A percentile compares a stretch with the other conserved stretches of the same genome.
Conservation (phyloP, 2,329 filamentous ascomycete genomes). For the Cladosporium sp. region DNA sequence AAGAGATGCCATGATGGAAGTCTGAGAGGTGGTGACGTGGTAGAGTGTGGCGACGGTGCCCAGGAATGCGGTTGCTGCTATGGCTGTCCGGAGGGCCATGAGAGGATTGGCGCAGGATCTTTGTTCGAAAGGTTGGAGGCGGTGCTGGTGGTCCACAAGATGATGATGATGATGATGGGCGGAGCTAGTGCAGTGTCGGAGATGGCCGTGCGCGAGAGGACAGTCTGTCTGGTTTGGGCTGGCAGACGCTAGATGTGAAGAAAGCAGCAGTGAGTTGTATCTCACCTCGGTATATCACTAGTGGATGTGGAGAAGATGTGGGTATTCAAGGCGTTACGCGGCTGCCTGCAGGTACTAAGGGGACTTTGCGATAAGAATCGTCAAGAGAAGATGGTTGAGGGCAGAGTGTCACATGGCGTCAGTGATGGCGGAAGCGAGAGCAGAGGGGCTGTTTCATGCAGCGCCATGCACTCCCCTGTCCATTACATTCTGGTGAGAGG, state of each 20-base stretch:
- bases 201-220: constrained; percentile 2
- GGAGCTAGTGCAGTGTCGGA: constrained; percentile 3
- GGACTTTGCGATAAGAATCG: neutral
- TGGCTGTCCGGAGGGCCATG: constrained; percentile 16
- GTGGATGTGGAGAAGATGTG: neutral
- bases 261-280: neutral
- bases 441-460: constrained; percentile 5
- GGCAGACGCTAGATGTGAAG: neutral
- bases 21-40: constrained; percentile 11
- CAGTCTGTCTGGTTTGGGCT: neutral
- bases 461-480: neutral
- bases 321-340: neutral
- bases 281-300: neutral
- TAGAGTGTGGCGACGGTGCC: constrained; percentile 15
- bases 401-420: neutral
- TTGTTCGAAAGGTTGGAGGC: neutral
- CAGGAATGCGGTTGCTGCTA: constrained; percentile 12
- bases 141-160: neutral
- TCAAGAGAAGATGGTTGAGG: neutral
- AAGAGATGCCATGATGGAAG: constrained; percentile 5
- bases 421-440: neutral
- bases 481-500: neutral
- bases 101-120: neutral
- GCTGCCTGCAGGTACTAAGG: neutral
- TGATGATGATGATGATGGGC: neutral